Base-by-base conservation (phyloP, 2,329 filamentous ascomycete species). In the Trichoderma koningiopsis region DNA sequence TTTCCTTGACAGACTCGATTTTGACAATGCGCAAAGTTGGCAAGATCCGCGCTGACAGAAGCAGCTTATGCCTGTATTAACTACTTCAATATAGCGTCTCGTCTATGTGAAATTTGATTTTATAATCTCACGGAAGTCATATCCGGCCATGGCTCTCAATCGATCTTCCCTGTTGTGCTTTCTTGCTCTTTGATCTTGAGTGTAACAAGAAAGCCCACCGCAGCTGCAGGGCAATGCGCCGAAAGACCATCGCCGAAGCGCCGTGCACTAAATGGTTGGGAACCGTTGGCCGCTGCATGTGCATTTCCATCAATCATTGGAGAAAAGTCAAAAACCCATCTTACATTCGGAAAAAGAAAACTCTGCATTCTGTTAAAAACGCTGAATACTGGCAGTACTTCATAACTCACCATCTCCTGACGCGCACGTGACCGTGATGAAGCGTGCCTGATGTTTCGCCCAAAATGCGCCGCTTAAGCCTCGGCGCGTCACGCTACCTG, bases 391-490 rank as follows among this genome's bases (percentile, higher is more conserved):
- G 40, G 19, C 11, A 29, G 49, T 57, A 57, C 31, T 22, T 19
- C 10, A 13, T 16, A 31, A 3, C 33, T 22, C 7, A 11, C 47
- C n/a, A 16, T 47, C 22, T 14, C 19, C 40, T 47, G 55, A 69
- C 35, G 63, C 37, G 61, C 76, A 77, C 76, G 76, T 77, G 76
- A 77, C 71, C 70, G 70, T 73, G 70, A 56, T 72, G 35, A 31
- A 65, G 57, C 49, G 72, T 75, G 56, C 73, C 73, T 74, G 56
- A 64, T 52, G 24, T 40, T 63, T 58, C 27, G 31, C 53, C 68
- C 56, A 60, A 68, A 68, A 65, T 74, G 76, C 75, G 76, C 76
- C 77, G 77, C 76, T 73, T 79, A 79, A 79, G 76, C 77, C 62
- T 79, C 77, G 77, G 77, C 74, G 77, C 73, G 73, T 72, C 75